Evolutionary conservation across 257 asterid genomes (phyloP), one percentile per base, ranked within the genome.

Genomic region (Rehmannia glutinosa): DNA sequence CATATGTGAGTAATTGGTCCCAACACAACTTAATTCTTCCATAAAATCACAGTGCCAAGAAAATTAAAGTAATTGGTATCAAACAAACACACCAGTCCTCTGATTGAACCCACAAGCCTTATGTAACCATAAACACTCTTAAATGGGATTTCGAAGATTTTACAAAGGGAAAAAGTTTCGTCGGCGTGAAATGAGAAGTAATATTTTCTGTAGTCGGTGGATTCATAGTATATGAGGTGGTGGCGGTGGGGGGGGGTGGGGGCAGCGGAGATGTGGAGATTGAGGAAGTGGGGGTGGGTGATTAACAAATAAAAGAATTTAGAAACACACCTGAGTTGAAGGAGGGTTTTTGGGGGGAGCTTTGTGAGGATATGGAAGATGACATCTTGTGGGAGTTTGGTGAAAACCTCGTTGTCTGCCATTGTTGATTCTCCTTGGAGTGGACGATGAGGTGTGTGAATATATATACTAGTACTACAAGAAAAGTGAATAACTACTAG

Each of bases 181-280:
- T 75, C 66, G 7, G 17, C 43, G 2, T 59, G 76, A 6, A 73
- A 77, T 0, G 85, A 73, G 75, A 77, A 73, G 78, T 66, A 63
- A 8, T 47, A 28, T 3, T 47, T 64, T 0, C 69, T 52, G 73
- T 73, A 80, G 42, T 80, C 85, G 52, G 78, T 56, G 76, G 82
- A 80, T 65, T 80, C 85, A 45, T 77, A 77, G 78, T 77, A 65
- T 43, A 80, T n/a, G 65, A 80, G 63, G 75, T 66, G 78, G 72
- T 38, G 76, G 67, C 33, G 52, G 46, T 8, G 60, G 49, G 47
- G 1, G 70, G 70, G 64, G 54, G 28, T 41, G 64, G 72, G 0
- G 64, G 51, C 12, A 72, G 77, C 33, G 69, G 66, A 49, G 67
- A 77, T 47, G 62, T 68, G 82, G 74, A 71, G 74, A 23, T 63